Conservation (phyloP, 1,284 basidiomycete species). For the Apiotrichum porosum region DNA sequence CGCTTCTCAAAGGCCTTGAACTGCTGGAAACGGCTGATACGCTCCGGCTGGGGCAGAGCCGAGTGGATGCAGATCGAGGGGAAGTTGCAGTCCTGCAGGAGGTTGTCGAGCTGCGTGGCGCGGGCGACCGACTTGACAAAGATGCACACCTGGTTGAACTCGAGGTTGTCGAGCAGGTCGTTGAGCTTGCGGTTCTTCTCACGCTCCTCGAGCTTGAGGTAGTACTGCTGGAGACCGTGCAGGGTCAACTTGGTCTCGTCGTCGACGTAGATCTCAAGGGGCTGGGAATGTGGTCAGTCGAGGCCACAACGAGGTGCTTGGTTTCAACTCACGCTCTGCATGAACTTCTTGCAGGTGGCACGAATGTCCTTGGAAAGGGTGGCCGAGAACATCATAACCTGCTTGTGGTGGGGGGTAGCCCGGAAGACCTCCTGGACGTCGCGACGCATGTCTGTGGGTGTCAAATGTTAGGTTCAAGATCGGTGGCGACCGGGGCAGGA, state of each 20-base stretch:
- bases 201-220: conserved; percentile 90
- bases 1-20: conserved; percentile 99
- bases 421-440: conserved; percentile 99
- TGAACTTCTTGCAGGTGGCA: conserved; percentile 98
- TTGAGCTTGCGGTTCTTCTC: conserved; percentile 98
- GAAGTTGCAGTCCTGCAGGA: conserved; percentile 96
- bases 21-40: conserved; percentile 94
- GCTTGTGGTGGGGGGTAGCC: conserved; percentile 99
- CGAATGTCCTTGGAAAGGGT: conserved; percentile 97
- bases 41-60: conserved; percentile 87
- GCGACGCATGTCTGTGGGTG: conserved; percentile 89
- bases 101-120: conserved; percentile 92
- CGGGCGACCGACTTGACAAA: conserved; percentile 98
- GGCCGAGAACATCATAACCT: conserved; percentile 99
- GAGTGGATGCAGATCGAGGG: conserved; percentile 98
- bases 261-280: conserved; percentile 98
- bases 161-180: conserved; percentile 89
- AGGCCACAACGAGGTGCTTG: too few species aligned
- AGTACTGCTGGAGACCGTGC: conserved; percentile 98
- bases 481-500: not conserved
- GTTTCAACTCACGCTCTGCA: conserved; percentile 76
- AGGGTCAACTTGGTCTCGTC: conserved; percentile 99
- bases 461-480: conserved; percentile 3
- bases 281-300: conserved; percentile 55
- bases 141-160: conserved; percentile 99